Conservation (phyloP, 768 basidiomycete species). For the Fistulinella prunicolor region DNA sequence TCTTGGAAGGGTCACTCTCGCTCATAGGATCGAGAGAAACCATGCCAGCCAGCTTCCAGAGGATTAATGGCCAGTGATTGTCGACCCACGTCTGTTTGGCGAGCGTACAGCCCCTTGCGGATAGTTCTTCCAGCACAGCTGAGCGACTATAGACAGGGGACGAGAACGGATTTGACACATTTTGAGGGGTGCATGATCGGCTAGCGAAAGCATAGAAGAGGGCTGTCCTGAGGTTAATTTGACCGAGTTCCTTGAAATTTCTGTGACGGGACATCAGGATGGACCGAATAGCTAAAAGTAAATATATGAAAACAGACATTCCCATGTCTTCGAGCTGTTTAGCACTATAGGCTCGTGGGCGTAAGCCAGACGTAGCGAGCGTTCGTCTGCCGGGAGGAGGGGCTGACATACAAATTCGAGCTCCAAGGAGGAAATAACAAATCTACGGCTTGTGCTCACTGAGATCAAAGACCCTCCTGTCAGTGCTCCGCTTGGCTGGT, state of each 20-base stretch:
- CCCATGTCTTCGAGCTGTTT: slow-evolving; percentile 48
- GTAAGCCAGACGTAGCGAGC: slow-evolving; percentile 47
- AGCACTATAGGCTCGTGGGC: slow-evolving; percentile 44
- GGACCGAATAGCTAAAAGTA: background rate
- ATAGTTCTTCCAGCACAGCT: slow-evolving; percentile 55
- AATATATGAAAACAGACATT: slow-evolving; percentile 41
- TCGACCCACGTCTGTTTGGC: slow-evolving; percentile 81
- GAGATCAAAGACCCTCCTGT: slow-evolving; percentile 37
- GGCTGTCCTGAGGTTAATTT: slow-evolving; percentile 55
- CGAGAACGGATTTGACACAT: slow-evolving; percentile 15
- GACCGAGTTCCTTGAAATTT: slow-evolving; percentile 46
- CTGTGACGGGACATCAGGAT: slow-evolving; percentile 33
- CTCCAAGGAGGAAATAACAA: background rate
- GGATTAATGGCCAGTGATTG: slow-evolving; percentile 86
- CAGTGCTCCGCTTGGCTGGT: slow-evolving; percentile 7
- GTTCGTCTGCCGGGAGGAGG: slow-evolving; percentile 39
- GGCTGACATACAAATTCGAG: slow-evolving; percentile 21
- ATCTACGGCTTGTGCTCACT: slow-evolving; percentile 33
- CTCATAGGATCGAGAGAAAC: slow-evolving; percentile 66
- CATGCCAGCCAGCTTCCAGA: slow-evolving; percentile 95
- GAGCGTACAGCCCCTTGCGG: slow-evolving; percentile 57
- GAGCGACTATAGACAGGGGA: slow-evolving; percentile 42
- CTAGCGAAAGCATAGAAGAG: slow-evolving; percentile 59
- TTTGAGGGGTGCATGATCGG: slow-evolving; percentile 29
- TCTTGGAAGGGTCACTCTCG: slow-evolving; percentile 43